A percentile compares a stretch with the other conserved stretches of the same genome.
Evolutionary conservation across 2,329 filamentous ascomycete genomes (phyloP).

Genomic region (Ophiostoma triangulosporum): DNA sequence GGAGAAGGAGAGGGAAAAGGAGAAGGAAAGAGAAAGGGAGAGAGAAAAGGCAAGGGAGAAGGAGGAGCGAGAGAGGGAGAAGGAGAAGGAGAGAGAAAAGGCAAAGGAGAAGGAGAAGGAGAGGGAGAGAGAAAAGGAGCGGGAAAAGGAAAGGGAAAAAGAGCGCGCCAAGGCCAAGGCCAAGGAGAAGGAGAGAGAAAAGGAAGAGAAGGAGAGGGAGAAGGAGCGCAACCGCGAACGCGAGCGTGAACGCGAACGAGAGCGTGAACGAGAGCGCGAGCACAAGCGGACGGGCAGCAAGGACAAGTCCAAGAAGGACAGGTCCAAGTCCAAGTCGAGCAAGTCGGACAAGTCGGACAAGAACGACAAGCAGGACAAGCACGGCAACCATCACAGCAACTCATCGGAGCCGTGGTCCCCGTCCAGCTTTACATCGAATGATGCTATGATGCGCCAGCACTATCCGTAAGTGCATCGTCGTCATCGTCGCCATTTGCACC

Average conservation of each 20-base stretch:
- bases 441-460: background rate
- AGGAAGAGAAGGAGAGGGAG: background rate
- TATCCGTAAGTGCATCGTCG: background rate
- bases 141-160: slow-evolving; percentile 13
- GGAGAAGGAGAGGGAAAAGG: background rate
- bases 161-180: background rate
- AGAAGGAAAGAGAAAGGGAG: too few relatives aligned
- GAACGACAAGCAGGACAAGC: slow-evolving; percentile 5
- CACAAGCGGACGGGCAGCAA: background rate
- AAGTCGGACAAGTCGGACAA: slow-evolving; percentile 3
- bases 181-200: slow-evolving; percentile 3
- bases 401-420: slow-evolving; percentile 12
- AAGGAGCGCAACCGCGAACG: background rate
- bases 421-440: background rate
- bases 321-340: slow-evolving; percentile 1
- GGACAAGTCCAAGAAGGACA: background rate
- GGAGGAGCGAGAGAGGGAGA: slow-evolving; percentile 7
- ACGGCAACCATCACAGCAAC: slow-evolving; percentile 6
- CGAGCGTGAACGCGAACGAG: background rate
- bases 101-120: slow-evolving; percentile 4
- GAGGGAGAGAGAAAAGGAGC: slow-evolving; percentile 9
- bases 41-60: background rate
- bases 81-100: slow-evolving; percentile 5
- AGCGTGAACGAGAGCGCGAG: slow-evolving; percentile 8
- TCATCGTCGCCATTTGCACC: too few relatives aligned